phyloP scores from a whole-genome alignment of 345 rosid species.

The Ceriops decandra region DNA sequence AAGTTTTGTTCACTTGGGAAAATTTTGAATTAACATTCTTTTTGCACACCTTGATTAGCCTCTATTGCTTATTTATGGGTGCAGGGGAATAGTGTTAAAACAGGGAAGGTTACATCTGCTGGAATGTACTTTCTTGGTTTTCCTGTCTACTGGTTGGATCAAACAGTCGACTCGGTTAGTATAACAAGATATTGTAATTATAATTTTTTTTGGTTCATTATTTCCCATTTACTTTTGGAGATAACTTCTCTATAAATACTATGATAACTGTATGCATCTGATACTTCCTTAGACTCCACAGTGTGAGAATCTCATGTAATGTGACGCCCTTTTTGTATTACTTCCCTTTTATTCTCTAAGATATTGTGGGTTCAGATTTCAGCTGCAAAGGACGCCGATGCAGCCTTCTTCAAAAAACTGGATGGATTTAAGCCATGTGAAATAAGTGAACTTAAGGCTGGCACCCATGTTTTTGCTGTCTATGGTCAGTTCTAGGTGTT shows the following conservation, averaged over 20 bases:
- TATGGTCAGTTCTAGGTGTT: slow-evolving; percentile 56
- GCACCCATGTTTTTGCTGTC: slow-evolving; percentile 84
- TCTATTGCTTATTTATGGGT: slow-evolving; percentile 5
- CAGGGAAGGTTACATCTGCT: slow-evolving; percentile 83
- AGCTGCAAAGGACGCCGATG: slow-evolving; percentile 83
- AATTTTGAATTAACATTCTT: background rate
- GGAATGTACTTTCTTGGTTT: slow-evolving; percentile 98
- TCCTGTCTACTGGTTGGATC: slow-evolving; percentile 90
- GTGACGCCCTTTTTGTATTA: too few relatives aligned
- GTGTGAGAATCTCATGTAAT: too few relatives aligned
- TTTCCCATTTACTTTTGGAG: background rate
- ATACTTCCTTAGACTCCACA: too few relatives aligned
- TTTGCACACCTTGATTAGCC: background rate
- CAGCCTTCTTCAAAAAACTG: slow-evolving; percentile 84
- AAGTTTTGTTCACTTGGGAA: too few relatives aligned
- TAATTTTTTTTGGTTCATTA: slow-evolving; percentile 13
- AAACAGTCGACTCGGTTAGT: slow-evolving; percentile 67
- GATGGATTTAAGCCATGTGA: slow-evolving; percentile 98
- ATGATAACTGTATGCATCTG: too few relatives aligned
- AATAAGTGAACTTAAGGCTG: slow-evolving; percentile 84
- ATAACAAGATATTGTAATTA: slow-evolving; percentile 1
- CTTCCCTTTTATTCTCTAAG: slow-evolving; percentile 2
- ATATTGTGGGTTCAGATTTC: slow-evolving; percentile 47
- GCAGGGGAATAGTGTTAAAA: slow-evolving; percentile 86
- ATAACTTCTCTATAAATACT: too few relatives aligned